These are phyloP conservation scores for Microbotryum violaceum DNA, from an alignment of 1,284 basidiomycete species.

Conservation along the genomic window DNA sequence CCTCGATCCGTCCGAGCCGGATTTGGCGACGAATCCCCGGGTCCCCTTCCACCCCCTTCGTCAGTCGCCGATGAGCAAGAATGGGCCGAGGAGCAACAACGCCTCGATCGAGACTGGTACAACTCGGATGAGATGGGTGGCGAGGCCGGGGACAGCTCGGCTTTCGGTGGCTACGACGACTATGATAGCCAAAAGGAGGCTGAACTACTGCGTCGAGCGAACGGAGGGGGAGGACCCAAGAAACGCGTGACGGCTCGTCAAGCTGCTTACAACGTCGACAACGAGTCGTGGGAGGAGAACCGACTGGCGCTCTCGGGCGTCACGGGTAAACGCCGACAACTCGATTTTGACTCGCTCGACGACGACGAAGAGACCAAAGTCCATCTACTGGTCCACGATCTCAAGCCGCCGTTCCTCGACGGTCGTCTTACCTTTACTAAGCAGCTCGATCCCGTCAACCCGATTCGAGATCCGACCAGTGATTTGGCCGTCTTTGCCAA, in stretches of 20 bases:
- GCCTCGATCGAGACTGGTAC: constrained; percentile 89
- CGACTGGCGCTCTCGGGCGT: constrained; percentile 94
- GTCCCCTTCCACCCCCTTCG: constrained; percentile 16
- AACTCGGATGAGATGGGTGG: constrained; percentile 77
- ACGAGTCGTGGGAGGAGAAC: constrained; percentile 97
- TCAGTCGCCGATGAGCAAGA: constrained; percentile 44
- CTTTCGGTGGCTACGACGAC: constrained; percentile 70
- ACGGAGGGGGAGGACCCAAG: constrained; percentile 49
- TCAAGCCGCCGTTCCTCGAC: constrained; percentile 96
- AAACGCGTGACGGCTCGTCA: constrained; percentile 84
- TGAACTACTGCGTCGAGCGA: constrained; percentile 69
- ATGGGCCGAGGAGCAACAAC: constrained; percentile 90
- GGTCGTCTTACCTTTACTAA: constrained; percentile 93
- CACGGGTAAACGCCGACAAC: constrained; percentile 62
- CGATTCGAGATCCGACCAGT: constrained; percentile 83
- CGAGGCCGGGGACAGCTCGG: constrained; percentile 86
- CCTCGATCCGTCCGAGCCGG: constrained; percentile 43
- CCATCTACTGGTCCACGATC: constrained; percentile 92
- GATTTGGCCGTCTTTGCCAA: constrained; percentile 94
- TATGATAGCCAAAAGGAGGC: constrained; percentile 68
- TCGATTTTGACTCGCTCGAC: constrained; percentile 71
- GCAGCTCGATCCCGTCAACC: constrained; percentile 94
- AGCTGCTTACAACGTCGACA: constrained; percentile 94
- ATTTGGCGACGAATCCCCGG: constrained; percentile 33
- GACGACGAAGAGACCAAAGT: constrained; percentile 92